Evolutionary conservation across 148 eudicot genomes (phyloP).

Genomic region (Chenopodium berlandieri): DNA sequence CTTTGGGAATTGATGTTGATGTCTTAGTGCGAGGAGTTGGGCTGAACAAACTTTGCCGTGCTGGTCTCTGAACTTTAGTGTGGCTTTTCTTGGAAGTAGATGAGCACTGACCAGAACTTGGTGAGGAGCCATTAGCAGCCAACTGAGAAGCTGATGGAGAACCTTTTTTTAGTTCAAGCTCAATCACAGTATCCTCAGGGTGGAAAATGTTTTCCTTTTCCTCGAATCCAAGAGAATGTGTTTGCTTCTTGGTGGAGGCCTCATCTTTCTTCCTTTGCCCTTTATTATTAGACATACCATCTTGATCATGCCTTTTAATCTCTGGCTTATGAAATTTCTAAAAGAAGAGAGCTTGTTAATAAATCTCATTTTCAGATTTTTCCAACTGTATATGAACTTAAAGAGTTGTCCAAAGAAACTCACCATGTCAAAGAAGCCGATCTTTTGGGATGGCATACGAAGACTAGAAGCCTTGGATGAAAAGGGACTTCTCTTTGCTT

Average conservation of each 20-base stretch:
- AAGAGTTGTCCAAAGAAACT: background rate
- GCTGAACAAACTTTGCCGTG: slow-evolving; percentile 8
- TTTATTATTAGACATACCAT: background rate
- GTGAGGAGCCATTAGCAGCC: slow-evolving; percentile 4
- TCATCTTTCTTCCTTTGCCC: slow-evolving; percentile 11
- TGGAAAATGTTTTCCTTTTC: slow-evolving; percentile 29
- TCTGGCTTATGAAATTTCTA: slow-evolving; percentile 20
- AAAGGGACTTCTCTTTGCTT: slow-evolving; percentile 19
- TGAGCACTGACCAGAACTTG: background rate
- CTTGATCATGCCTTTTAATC: background rate
- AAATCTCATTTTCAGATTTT: background rate
- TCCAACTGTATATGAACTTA: background rate
- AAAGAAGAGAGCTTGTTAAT: background rate
- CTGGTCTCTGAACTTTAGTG: background rate
- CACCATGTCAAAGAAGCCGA: slow-evolving; percentile 32
- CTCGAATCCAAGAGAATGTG: slow-evolving; percentile 1
- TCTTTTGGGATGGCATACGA: slow-evolving; percentile 29
- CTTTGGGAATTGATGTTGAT: slow-evolving; percentile 17
- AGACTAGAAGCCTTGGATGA: slow-evolving; percentile 27
- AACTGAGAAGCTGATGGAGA: slow-evolving; percentile 17
- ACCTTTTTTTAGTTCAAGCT: slow-evolving; percentile 15
- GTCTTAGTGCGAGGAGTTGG: slow-evolving; percentile 1
- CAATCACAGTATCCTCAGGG: slow-evolving; percentile 27
- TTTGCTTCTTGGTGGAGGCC: slow-evolving; percentile 3
- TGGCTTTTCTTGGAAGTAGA: slow-evolving; percentile 18